These are phyloP conservation scores for Solanum piurae DNA, from an alignment of 257 asterid species.

Conservation along the genomic window DNA sequence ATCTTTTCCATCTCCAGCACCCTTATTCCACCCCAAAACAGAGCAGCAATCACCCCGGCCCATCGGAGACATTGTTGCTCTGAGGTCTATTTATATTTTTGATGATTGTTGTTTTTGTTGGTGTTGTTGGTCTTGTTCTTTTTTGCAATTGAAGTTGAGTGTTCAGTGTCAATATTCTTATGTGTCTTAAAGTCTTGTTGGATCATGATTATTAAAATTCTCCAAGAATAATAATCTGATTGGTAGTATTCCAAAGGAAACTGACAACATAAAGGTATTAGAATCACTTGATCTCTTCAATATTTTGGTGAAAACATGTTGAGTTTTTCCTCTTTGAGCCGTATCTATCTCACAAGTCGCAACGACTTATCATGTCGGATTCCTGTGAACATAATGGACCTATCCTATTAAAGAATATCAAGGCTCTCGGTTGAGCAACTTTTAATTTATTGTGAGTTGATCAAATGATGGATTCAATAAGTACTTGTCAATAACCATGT, in stretches of 20 bases:
- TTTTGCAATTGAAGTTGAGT: background rate
- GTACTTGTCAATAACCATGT: background rate
- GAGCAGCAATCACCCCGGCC: background rate
- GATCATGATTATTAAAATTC: background rate
- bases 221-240: background rate
- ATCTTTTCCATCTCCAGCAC: background rate
- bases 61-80: background rate
- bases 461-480: background rate
- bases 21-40: background rate
- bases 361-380: background rate
- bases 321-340: background rate
- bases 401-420: background rate
- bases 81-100: background rate
- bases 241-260: background rate
- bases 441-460: background rate
- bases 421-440: no score
- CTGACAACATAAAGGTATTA: background rate
- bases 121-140: background rate
- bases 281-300: background rate
- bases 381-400: background rate
- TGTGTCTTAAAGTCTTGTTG: background rate
- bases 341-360: background rate
- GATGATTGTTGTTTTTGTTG: background rate
- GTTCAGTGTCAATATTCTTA: background rate
- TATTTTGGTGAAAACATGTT: background rate